These are phyloP conservation scores for Chamaecyparis obtusa DNA, from an alignment of 75 land plant species.

Conservation along the genomic window DNA sequence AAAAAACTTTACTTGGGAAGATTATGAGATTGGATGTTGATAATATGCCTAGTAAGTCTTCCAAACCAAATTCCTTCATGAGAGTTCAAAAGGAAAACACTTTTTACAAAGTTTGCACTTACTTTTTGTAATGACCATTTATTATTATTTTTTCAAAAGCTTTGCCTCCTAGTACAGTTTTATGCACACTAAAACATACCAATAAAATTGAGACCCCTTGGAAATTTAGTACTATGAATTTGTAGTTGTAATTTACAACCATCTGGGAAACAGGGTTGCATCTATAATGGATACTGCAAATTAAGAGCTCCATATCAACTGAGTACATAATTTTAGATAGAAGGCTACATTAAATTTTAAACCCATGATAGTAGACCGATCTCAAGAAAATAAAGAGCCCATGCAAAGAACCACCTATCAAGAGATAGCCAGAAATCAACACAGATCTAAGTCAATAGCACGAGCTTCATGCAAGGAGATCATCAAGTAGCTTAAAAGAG, in stretches of 20 bases:
- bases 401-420: too few relatives aligned
- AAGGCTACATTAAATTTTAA: too few relatives aligned
- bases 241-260: background rate
- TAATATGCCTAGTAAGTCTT: slow-evolving; percentile 32
- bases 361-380: too few relatives aligned
- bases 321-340: too few relatives aligned
- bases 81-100: background rate
- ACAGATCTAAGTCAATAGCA: too few relatives aligned
- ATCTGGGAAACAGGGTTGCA: too few relatives aligned
- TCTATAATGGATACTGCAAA: too few relatives aligned
- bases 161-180: background rate
- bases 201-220: background rate
- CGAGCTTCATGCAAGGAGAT: too few relatives aligned
- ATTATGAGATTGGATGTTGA: slow-evolving; percentile 39
- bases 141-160: background rate
- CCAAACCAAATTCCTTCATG: background rate
- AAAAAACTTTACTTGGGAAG: slow-evolving; percentile 36
- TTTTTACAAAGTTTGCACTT: background rate
- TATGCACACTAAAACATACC: background rate
- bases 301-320: too few relatives aligned
- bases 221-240: background rate
- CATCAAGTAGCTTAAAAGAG: too few relatives aligned
- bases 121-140: background rate
- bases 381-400: too few relatives aligned
- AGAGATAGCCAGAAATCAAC: too few relatives aligned